Conservation (phyloP, 345 rosid genomes). For the Heritiera littoralis region DNA sequence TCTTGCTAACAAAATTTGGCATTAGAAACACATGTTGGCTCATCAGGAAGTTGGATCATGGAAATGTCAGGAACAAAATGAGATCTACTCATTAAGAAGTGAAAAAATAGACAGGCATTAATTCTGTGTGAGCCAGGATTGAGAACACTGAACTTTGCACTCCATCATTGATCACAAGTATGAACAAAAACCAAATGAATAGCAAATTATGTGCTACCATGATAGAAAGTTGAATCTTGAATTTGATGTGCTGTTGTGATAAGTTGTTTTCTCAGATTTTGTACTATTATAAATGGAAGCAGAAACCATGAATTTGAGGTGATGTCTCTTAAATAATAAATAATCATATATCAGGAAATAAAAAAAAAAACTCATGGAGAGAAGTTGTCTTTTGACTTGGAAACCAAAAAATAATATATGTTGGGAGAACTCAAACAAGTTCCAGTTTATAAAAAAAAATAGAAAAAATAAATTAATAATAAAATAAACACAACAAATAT, state of each 20-base stretch:
- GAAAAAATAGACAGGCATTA: slow-evolving; percentile 4
- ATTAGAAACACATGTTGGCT: not conserved
- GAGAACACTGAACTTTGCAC: not conserved
- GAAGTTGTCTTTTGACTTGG: not conserved
- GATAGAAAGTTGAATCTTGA: not conserved
- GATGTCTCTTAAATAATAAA: not conserved
- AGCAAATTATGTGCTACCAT: not conserved
- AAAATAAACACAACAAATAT: not conserved
- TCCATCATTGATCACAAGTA: not conserved
- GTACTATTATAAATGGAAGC: not conserved
- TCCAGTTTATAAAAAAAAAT: not conserved
- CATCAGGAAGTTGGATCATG: slow-evolving; percentile 6
- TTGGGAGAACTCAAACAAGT: not conserved
- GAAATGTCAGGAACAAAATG: not conserved
- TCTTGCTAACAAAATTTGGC: slow-evolving; percentile 11
- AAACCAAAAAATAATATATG: not conserved
- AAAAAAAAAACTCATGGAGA: not conserved
- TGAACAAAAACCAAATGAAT: slow-evolving; percentile 17
- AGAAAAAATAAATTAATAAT: not conserved
- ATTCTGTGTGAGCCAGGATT: not conserved
- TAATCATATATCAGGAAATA: not conserved
- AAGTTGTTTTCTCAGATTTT: not conserved
- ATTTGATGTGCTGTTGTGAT: not conserved
- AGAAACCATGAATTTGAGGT: not conserved
- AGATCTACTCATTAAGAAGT: not conserved